Conservation (phyloP, 805 yeast species). For the Nakazawaea anatomiae region DNA sequence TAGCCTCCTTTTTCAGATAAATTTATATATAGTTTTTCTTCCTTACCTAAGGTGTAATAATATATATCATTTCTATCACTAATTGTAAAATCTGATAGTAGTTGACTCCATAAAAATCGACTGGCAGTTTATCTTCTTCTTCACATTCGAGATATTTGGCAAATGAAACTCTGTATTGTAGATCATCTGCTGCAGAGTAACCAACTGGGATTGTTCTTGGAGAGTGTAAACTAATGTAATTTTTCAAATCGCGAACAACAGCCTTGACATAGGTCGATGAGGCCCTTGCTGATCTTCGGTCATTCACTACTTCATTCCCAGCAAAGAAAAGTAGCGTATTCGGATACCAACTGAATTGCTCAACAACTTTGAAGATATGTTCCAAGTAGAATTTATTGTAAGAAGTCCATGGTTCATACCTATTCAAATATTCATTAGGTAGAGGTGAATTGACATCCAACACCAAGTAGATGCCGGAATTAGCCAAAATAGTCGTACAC, state of each 20-base stretch:
- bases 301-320: slow-evolving; percentile 88
- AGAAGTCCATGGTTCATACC: slow-evolving; percentile 92
- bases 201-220: slow-evolving; percentile 81
- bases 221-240: slow-evolving; percentile 52
- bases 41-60: no score
- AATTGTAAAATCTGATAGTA: no score
- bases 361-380: slow-evolving; percentile 73
- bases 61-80: no score
- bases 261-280: slow-evolving; percentile 80
- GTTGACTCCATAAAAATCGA: slow-evolving; percentile 80
- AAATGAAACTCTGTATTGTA: slow-evolving; percentile 66
- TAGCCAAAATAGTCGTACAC: slow-evolving; percentile 88
- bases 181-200: slow-evolving; percentile 94
- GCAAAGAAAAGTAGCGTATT: slow-evolving; percentile 90
- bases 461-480: slow-evolving; percentile 88
- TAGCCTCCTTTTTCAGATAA: no score
- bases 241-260: slow-evolving; percentile 74
- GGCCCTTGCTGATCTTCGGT: slow-evolving; percentile 55
- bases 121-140: slow-evolving; percentile 41
- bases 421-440: slow-evolving; percentile 68
- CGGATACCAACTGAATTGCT: slow-evolving; percentile 77
- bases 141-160: slow-evolving; percentile 80
- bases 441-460: slow-evolving; percentile 90
- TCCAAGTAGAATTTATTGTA: slow-evolving; percentile 65
- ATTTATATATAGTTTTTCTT: no score